phyloP scores from a whole-genome alignment of 2,329 filamentous ascomycete genomes.

The Exserohilum turcica region DNA sequence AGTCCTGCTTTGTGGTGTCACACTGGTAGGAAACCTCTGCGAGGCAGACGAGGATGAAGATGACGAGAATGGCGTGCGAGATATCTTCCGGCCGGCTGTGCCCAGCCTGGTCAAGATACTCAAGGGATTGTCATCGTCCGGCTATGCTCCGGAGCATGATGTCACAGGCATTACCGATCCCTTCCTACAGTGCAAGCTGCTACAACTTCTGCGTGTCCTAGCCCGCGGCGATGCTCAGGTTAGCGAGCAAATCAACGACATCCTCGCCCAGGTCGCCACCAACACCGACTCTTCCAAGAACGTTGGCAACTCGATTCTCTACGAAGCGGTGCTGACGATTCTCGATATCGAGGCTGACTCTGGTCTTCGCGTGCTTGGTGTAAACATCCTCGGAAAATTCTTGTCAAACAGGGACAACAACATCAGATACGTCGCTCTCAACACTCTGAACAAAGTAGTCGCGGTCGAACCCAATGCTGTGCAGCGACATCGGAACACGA shows the following conservation, averaged over 20 bases:
- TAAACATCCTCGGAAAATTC: constrained; percentile 98
- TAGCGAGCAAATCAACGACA: constrained; percentile 98
- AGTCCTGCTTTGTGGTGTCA: constrained; percentile 89
- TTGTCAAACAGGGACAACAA: constrained; percentile 99
- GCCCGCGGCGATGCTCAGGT: constrained; percentile 84
- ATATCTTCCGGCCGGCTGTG: constrained; percentile 88
- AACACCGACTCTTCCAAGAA: constrained; percentile 99
- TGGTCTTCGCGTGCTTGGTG: constrained; percentile 87
- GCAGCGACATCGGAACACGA: constrained; percentile 95
- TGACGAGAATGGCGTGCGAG: constrained; percentile 85
- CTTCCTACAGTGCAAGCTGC: constrained; percentile 95
- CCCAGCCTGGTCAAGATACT: constrained; percentile 84
- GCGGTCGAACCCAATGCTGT: constrained; percentile 98
- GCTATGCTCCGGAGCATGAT: constrained; percentile 96
- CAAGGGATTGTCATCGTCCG: constrained; percentile 90
- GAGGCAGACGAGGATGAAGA: constrained; percentile 93
- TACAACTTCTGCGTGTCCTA: constrained; percentile 82
- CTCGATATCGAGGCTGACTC: constrained; percentile 98
- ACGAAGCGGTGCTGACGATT: constrained; percentile 95
- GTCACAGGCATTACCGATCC: constrained; percentile 98
- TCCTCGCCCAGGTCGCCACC: constrained; percentile 93
- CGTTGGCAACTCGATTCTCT: constrained; percentile 96
- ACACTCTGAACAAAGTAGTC: constrained; percentile 97
- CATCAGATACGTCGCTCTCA: constrained; percentile 95
- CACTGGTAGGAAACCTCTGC: constrained; percentile 87